Evolutionary conservation across 176 grass and related monocot species (phyloP), one percentile per base, ranked within the genome.

Genomic region (Microstegium vimineum): DNA sequence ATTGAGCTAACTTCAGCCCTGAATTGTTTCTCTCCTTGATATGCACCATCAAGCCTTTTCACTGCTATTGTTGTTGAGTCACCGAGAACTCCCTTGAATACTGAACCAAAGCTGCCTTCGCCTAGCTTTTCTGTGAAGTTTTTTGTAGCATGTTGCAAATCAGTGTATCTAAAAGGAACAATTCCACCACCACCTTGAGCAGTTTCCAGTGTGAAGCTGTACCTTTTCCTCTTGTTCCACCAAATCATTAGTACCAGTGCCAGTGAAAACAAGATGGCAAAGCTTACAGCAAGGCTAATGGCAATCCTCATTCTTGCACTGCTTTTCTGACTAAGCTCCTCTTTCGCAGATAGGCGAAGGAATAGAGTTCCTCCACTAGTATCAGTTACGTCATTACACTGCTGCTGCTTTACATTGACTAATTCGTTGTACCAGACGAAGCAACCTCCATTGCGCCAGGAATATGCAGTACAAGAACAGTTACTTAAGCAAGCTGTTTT

Each of bases 21-120:
- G 42, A 94, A 93, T 43, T 91, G 85, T 86, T 94, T 94, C 70
- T 89, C 92, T 69, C 92, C 86, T 57, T 94, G 89, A 20, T 8
- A 42, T 69, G 82, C 45, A 13, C 74, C 69, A 18, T 86, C 54
- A 14, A 94, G 88, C 63, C 78, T 88, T 73, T 94, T 94, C 18
- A 94, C 89, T n/a, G 89, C 92, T 61, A 94, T 86, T 5, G 31
- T n/a, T 25, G 25, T 79, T 8, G 71, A 75, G 5, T 84, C 83
- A 27, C 3, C n/a, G 9, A 91, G 42, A 35, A 54, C 20, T 0
- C 89, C 92, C 63, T 87, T 94, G 26, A 84, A 91, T 8, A 94
- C 89, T 26, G 80, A 91, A 59, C 92, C 92, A 41, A 91, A 94
- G 13, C 86, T 30, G 14, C 92, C 92, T 84, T 9, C 78, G 0